Evolutionary conservation across 768 basidiomycete species (phyloP).

Genomic region (Mycena chlorophos): DNA sequence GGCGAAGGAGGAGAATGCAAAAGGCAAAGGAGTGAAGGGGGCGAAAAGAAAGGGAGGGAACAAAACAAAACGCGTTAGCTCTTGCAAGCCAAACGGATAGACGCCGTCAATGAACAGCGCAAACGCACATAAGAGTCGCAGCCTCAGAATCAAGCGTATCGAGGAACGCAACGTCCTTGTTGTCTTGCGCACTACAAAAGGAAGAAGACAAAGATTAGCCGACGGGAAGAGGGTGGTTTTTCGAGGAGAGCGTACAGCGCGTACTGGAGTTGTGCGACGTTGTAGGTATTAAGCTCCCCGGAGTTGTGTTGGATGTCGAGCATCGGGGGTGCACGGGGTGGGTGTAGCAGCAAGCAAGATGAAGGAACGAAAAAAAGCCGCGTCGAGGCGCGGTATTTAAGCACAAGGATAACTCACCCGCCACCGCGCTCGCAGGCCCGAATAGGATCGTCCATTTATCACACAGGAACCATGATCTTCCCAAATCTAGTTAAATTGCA

Average conservation of each 20-base stretch:
- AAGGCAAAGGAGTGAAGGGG: slow-evolving; percentile 1
- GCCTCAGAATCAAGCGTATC: slow-evolving; percentile 25
- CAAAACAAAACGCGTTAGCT: no score
- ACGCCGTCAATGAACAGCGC: no score
- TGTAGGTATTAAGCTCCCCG: slow-evolving; percentile 57
- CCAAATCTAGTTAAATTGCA: slow-evolving; percentile 7
- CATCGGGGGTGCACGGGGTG: slow-evolving; percentile 40
- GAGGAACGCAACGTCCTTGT: slow-evolving; percentile 21
- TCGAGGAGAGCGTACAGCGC: slow-evolving; percentile 41
- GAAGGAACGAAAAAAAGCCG: no score
- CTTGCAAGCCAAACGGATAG: no score
- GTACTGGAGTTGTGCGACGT: slow-evolving; percentile 64
- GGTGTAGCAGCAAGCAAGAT: slow-evolving; percentile 9
- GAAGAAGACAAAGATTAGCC: slow-evolving; percentile 3
- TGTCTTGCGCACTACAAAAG: slow-evolving; percentile 16
- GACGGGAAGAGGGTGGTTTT: slow-evolving; percentile 7
- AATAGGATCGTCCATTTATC: slow-evolving; percentile 21
- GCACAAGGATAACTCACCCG: no score
- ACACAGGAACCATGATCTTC: slow-evolving; percentile 8
- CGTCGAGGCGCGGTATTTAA: no score
- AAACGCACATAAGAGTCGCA: slow-evolving; percentile 48
- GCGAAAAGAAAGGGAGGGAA: no score
- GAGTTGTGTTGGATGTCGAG: slow-evolving; percentile 47
- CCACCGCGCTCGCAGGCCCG: slow-evolving; percentile 28
- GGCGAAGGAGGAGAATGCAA: slow-evolving; percentile 3